These are phyloP conservation scores for Furcasterigmium furcatum DNA, from an alignment of 2,329 filamentous ascomycete genomes.

Conservation along the genomic window DNA sequence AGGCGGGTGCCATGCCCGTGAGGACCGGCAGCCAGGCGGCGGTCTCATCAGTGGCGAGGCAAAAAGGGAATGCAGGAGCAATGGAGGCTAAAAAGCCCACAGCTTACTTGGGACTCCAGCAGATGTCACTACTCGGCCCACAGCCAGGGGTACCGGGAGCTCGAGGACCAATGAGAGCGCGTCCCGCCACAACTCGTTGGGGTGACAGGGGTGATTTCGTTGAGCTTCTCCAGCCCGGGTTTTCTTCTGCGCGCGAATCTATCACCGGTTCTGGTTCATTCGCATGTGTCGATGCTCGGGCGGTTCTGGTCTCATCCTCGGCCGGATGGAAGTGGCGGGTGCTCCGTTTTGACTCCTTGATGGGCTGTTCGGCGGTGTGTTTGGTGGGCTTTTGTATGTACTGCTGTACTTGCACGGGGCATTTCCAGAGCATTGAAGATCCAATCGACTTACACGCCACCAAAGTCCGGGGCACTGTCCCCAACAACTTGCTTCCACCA, in stretches of 20 bases:
- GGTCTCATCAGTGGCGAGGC: too few species aligned
- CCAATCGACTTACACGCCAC: neutral
- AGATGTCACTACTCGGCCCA: neutral
- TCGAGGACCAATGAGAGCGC: neutral
- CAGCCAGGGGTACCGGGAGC: neutral
- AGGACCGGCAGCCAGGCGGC: too few species aligned
- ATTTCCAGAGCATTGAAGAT: neutral
- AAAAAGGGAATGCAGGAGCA: too few species aligned
- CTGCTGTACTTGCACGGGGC: too few species aligned
- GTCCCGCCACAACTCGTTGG: constrained; percentile 4
- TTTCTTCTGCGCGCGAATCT: neutral
- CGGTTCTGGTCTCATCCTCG: neutral
- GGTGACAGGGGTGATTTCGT: constrained; percentile 4
- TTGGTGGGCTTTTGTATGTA: too few species aligned
- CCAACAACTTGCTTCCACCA: neutral
- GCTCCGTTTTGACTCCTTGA: neutral
- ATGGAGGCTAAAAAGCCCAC: too few species aligned
- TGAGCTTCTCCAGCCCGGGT: neutral
- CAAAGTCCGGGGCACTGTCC: too few species aligned
- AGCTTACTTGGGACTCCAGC: too few species aligned
- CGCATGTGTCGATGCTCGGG: neutral
- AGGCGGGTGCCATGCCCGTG: too few species aligned
- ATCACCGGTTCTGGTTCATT: too few species aligned
- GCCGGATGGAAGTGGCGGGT: neutral
- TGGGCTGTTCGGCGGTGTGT: neutral